Base-by-base conservation (phyloP, 768 basidiomycete species). In the Tubosaeta brunneosetosa region DNA sequence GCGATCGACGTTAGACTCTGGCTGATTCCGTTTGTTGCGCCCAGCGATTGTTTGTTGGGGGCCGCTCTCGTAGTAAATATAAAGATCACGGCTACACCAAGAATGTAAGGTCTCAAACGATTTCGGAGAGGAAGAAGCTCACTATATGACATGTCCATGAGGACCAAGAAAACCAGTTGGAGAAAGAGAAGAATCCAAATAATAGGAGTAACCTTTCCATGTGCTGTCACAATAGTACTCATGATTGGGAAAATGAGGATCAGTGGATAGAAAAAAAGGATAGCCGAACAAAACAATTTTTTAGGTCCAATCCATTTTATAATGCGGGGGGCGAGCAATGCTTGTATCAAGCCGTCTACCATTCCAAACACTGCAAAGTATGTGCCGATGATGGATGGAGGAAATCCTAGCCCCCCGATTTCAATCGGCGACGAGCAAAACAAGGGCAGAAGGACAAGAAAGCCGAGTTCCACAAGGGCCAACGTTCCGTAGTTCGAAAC, bases 11-110 rank as follows among this genome's bases (percentile, higher is more conserved):
- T 72, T 1, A 71, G 64, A 12, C 73, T 79, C 41, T 83, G 82
- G 5, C 76, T 71, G n/a, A 84, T 66, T 4, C 83, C 83, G 52
- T 84, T 81, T 1, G 76, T 78, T 6, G 81, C 76, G 8, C 83
- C 82, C 9, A 85, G 71, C 0, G 80, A 77, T 16, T 68, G 70
- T 49, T 73, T 76, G 51, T 76, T 77, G 0, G 83, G 82, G 1
- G 81, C 71, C 1, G 79, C 76, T 31, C 73, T 70, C 4, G 77
- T 81, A 50, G 82, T 66, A 46, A 76, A 81, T 56, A 84, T 73
- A 45, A 77, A 79, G 14, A 78, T 74, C 41, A 76, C 76, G n/a
- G 74, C 82, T 56, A 49, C 6, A 38, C 4, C n/a, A 17, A 8
- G 1, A 27, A 29, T 2, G 42, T 55, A 25, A 62, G 46, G 41